Percentiles rank a stretch among this genome's conserved stretches.
phyloP scores from a whole-genome alignment of 495 filamentous ascomycete species.

The Jackrogersella minutella region DNA sequence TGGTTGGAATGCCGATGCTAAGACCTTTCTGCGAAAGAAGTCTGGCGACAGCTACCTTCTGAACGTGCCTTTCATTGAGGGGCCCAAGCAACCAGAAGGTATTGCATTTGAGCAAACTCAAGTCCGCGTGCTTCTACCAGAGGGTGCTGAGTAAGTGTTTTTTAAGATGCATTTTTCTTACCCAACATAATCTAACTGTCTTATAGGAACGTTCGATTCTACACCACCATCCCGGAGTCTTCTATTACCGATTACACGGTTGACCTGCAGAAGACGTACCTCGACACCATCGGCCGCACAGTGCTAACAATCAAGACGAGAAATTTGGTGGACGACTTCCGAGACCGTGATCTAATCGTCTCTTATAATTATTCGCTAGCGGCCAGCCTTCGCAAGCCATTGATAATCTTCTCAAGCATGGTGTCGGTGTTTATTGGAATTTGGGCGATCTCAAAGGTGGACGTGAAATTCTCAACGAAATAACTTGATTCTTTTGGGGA shows the following conservation, averaged over 20 bases:
- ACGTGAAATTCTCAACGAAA: constrained; percentile 60
- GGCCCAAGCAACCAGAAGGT: constrained; percentile 83
- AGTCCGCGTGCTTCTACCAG: constrained; percentile 84
- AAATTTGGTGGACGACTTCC: constrained; percentile 86
- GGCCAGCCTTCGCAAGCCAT: constrained; percentile 83
- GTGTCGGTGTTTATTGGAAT: constrained; percentile 75
- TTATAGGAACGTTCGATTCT: constrained; percentile 71
- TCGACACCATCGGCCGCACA: constrained; percentile 92
- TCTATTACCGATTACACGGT: constrained; percentile 65
- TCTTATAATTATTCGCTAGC: constrained; percentile 84
- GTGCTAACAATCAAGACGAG: constrained; percentile 80
- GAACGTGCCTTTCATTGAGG: constrained; percentile 95
- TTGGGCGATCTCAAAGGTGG: constrained; percentile 79
- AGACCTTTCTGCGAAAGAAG: constrained; percentile 73
- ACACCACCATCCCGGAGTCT: constrained; percentile 66
- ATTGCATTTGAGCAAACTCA: constrained; percentile 83
- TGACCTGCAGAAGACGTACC: constrained; percentile 72
- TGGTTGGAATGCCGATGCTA: constrained; percentile 90
- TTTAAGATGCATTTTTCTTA: constrained; percentile 1
- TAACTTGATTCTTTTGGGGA: constrained; percentile 34
- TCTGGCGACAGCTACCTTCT: constrained; percentile 76
- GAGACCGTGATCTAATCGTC: constrained; percentile 81
- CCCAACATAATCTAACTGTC: constrained; percentile 39
- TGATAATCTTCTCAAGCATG: constrained; percentile 79
- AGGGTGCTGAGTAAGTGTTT: constrained; percentile 81